These are phyloP conservation scores for Phytopythium mirpurense DNA, from an alignment of 352 stramenopile genomes.

Conservation along the genomic window DNA sequence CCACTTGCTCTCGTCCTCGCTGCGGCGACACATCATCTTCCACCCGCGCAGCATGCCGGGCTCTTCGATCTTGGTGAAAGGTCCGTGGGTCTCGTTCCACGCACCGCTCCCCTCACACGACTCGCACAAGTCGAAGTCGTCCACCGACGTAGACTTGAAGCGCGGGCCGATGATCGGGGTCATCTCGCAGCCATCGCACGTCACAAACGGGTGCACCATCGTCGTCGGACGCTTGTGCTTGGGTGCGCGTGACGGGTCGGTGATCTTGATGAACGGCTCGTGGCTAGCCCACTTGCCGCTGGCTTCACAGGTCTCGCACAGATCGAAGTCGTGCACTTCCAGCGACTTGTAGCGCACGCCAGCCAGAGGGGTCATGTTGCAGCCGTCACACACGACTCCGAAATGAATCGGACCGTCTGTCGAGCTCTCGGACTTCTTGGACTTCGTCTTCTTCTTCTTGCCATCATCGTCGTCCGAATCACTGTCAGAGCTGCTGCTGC, in stretches of 20 bases:
- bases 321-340: slow-evolving; percentile 66
- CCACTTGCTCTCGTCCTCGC: slow-evolving; percentile 14
- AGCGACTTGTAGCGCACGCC: slow-evolving; percentile 79
- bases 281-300: slow-evolving; percentile 38
- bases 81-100: slow-evolving; percentile 44
- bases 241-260: slow-evolving; percentile 42
- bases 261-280: slow-evolving; percentile 80
- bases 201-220: slow-evolving; percentile 41
- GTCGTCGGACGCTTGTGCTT: slow-evolving; percentile 25
- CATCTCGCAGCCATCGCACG: slow-evolving; percentile 59
- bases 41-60: slow-evolving; percentile 19
- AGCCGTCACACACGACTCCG: slow-evolving; percentile 45
- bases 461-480: slow-evolving; percentile 9
- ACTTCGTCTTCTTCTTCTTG: slow-evolving; percentile 11
- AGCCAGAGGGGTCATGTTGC: slow-evolving; percentile 43
- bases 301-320: slow-evolving; percentile 68
- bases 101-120: slow-evolving; percentile 37
- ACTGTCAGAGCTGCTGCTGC: slow-evolving; percentile 9
- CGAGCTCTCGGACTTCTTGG: neutral
- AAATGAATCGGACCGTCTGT: slow-evolving; percentile 20
- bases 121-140: slow-evolving; percentile 72
- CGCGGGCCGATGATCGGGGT: slow-evolving; percentile 51
- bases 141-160: slow-evolving; percentile 56
- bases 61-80: slow-evolving; percentile 46
- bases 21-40: slow-evolving; percentile 25